These are phyloP conservation scores for Trichoderma citrinoviride DNA, from an alignment of 2,329 filamentous ascomycete species.

Conservation along the genomic window DNA sequence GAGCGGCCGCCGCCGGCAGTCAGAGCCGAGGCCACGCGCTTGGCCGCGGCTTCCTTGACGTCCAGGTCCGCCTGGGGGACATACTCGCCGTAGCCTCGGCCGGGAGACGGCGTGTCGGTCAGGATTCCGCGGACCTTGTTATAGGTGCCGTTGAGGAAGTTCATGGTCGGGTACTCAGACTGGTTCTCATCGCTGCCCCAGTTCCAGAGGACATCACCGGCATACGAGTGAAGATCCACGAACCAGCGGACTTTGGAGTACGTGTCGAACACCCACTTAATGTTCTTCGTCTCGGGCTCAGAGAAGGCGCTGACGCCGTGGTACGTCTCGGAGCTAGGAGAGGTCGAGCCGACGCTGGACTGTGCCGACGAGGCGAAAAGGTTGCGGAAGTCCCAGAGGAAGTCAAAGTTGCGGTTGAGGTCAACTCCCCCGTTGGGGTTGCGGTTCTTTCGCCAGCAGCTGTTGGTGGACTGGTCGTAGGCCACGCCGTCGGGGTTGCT, in stretches of 20 bases:
- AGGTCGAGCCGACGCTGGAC: constrained; percentile 35
- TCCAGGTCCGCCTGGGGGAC: constrained; percentile 38
- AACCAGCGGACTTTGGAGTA: constrained; percentile 54
- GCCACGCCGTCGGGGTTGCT: constrained; percentile 54
- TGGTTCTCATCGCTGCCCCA: constrained; percentile 58
- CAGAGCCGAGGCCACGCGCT: constrained; percentile 40
- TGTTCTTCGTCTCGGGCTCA: constrained; percentile 55
- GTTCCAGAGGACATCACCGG: constrained; percentile 51
- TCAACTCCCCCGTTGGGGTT: constrained; percentile 50
- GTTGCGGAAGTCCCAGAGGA: constrained; percentile 52
- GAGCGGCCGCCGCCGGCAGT: constrained; percentile 7
- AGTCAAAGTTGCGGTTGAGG: constrained; percentile 58
- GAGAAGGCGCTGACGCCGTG: constrained; percentile 52
- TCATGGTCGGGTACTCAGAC: constrained; percentile 44
- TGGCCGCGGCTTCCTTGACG: constrained; percentile 39
- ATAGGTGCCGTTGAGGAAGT: constrained; percentile 52
- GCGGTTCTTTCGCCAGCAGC: constrained; percentile 57
- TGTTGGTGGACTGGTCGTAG: constrained; percentile 48
- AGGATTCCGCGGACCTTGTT: constrained; percentile 50
- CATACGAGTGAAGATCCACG: constrained; percentile 56
- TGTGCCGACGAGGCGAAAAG: constrained; percentile 42
- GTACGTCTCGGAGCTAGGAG: constrained; percentile 47
- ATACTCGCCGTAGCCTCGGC: constrained; percentile 46
- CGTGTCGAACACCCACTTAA: constrained; percentile 51
- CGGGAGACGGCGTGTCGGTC: constrained; percentile 33